Evolutionary conservation across 345 rosid genomes (phyloP), one percentile per base, ranked within the genome.

Genomic region (Stellera chamaejasme): DNA sequence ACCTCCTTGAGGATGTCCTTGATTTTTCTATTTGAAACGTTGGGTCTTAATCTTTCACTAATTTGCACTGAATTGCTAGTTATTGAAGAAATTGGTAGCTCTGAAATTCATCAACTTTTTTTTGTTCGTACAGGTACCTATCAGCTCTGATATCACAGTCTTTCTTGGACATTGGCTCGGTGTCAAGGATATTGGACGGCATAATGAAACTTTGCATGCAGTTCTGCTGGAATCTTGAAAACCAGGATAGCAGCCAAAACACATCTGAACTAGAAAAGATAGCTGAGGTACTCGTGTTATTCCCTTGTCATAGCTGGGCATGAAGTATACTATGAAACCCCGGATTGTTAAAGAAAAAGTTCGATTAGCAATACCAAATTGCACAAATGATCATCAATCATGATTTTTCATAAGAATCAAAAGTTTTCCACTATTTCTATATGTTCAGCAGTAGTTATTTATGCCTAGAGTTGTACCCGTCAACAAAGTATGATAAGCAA

Each of bases 181-280:
- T 93, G 41, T 84, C 96, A 9, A 93, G 97, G 75, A 89, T 93
- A 75, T 74, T 93, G 49, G 96, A 93, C 63, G 69, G 97, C 76
- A 93, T 93, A 65, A 89, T 93, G 97, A 86, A 80, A 66, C 96
- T 93, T 45, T 84, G 97, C 75, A 79, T 93, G 58, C 97, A 84
- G 77, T 89, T 87, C 78, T 93, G 99, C 78, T 89, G 99, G 99
- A 87, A 78, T 66, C 76, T 93, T 59, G 97, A 93, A 72, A 89
- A 81, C 75, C 97, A 86, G 77, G 97, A 84, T 61, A 83, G 77
- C 73, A 79, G 73, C 60, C 73, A 77, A 63, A 84, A 79, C 79
- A 75, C 91, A 36, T 73, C 82, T 12, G 94, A 88, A 72, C 82
- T 88, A 61, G 98, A 89, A 58, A 86, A 72, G 64, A 78, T 93